phyloP scores from a whole-genome alignment of 169 alveolate species.

The Plasmodium ovale region DNA sequence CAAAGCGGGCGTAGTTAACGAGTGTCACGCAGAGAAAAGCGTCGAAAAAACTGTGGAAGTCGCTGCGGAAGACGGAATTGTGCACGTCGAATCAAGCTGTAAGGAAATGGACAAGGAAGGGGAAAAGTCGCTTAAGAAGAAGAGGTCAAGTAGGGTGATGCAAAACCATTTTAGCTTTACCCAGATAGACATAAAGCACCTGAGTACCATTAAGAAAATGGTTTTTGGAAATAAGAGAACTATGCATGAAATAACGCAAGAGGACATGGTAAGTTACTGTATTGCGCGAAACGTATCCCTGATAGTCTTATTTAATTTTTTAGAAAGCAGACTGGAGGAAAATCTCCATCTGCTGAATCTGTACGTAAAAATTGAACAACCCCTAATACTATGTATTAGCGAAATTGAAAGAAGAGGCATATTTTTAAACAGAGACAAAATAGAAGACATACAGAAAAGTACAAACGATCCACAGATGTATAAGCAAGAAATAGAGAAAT shows the following conservation, averaged over 20 bases:
- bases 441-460: conserved; percentile 53
- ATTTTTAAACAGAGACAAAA: conserved; percentile 56
- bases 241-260: conserved; percentile 57
- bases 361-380: conserved; percentile 56
- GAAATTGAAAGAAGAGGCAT: conserved; percentile 71
- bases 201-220: conserved; percentile 41
- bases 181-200: background rate
- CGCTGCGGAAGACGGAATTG: too few species aligned
- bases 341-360: conserved; percentile 34
- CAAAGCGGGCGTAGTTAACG: background rate
- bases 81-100: background rate
- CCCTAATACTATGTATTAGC: conserved; percentile 63
- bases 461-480: conserved; percentile 47
- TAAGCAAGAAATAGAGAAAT: conserved; percentile 54
- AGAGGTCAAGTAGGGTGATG: background rate
- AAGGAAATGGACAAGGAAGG: background rate
- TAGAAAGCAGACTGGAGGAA: conserved; percentile 14
- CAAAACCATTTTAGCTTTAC: conserved; percentile 28
- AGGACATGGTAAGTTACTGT: conserved; percentile 64
- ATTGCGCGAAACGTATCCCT: conserved; percentile 39
- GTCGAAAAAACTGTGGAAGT: background rate
- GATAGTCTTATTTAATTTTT: conserved; percentile 34
- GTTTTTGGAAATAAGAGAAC: conserved; percentile 72
- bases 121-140: background rate
- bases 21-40: background rate